Conservation (phyloP, 1,284 basidiomycete species). For the Leccinum subfulvum region DNA sequence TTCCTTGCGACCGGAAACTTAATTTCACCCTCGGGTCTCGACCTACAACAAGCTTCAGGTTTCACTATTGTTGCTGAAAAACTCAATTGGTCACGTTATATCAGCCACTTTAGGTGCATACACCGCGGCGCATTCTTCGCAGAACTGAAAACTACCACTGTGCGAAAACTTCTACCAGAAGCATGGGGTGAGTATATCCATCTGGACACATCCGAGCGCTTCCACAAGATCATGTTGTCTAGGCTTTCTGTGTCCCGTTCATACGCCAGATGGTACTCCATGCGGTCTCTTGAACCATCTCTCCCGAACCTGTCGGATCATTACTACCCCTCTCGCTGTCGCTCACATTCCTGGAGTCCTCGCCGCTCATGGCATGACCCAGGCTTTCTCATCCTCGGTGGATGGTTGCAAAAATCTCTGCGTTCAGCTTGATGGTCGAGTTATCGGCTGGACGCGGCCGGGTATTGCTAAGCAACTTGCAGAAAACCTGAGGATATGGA, state of each 20-base stretch:
- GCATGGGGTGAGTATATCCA: constrained; percentile 78
- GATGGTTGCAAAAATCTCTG: constrained; percentile 82
- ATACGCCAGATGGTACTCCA: constrained; percentile 97
- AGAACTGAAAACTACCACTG: constrained; percentile 97
- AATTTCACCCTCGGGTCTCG: constrained; percentile 91
- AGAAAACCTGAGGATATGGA: constrained; percentile 86
- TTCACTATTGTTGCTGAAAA: constrained; percentile 99
- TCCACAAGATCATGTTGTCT: constrained; percentile 12
- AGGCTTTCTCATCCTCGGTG: constrained; percentile 76
- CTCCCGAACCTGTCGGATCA: constrained; percentile 90
- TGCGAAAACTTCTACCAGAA: constrained; percentile 95
- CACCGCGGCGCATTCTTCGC: constrained; percentile 99
- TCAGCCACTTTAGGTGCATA: constrained; percentile 97
- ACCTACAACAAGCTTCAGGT: constrained; percentile 95
- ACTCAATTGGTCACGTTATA: constrained; percentile 98
- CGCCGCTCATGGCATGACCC: constrained; percentile 91
- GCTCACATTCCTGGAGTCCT: constrained; percentile 83
- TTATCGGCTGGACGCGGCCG: constrained; percentile 94
- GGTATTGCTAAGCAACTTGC: constrained; percentile 80
- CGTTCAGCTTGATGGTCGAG: constrained; percentile 91
- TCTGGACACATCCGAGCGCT: not conserved
- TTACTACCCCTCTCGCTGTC: constrained; percentile 77
- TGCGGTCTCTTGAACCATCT: constrained; percentile 98
- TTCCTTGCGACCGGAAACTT: constrained; percentile 99
- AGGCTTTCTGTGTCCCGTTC: constrained; percentile 98